A percentile compares a stretch with the other conserved stretches of the same genome.
Evolutionary conservation across 2,329 filamentous ascomycete species (phyloP).

Genomic region (Exophiala oligosperma): DNA sequence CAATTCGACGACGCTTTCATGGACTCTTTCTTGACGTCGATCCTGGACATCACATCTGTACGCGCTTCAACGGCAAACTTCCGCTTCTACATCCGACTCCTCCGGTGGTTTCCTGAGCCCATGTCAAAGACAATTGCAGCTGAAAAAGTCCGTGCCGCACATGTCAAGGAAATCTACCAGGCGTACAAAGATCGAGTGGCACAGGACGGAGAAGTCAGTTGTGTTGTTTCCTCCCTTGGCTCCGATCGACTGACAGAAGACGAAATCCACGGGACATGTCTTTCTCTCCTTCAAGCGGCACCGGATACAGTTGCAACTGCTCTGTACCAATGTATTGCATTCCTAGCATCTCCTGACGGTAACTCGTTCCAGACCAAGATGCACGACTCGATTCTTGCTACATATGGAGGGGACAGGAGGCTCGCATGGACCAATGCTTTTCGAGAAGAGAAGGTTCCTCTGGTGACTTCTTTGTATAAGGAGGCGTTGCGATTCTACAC

Average conservation of each 20-base stretch:
- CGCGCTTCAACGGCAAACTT: constrained; percentile 4
- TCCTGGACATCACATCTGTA: background rate
- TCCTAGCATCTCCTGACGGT: background rate
- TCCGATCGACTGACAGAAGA: constrained; percentile 3
- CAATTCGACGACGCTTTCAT: background rate
- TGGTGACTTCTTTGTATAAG: constrained; percentile 8
- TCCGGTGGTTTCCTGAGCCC: background rate
- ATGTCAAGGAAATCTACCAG: constrained; percentile 1
- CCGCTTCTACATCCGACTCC: constrained; percentile 1
- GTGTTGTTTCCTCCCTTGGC: constrained; percentile 5
- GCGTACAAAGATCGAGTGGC: background rate
- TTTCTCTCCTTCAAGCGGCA: constrained; percentile 8
- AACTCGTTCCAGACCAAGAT: background rate
- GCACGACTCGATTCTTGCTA: constrained; percentile 1
- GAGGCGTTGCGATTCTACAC: constrained; percentile 8
- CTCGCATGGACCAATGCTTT: constrained; percentile 3
- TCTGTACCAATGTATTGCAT: constrained; percentile 5
- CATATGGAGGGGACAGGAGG: background rate
- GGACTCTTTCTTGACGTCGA: background rate
- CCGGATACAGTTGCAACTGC: constrained; percentile 6
- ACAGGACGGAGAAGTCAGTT: background rate
- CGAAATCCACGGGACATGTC: constrained; percentile 6
- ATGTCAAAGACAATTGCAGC: background rate
- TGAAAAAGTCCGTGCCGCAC: background rate
- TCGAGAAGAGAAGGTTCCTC: constrained; percentile 1